A percentile compares a stretch with the other conserved stretches of the same genome.
These are phyloP conservation scores for Populus pruinosa DNA, from an alignment of 345 rosid species.

Conservation along the genomic window DNA sequence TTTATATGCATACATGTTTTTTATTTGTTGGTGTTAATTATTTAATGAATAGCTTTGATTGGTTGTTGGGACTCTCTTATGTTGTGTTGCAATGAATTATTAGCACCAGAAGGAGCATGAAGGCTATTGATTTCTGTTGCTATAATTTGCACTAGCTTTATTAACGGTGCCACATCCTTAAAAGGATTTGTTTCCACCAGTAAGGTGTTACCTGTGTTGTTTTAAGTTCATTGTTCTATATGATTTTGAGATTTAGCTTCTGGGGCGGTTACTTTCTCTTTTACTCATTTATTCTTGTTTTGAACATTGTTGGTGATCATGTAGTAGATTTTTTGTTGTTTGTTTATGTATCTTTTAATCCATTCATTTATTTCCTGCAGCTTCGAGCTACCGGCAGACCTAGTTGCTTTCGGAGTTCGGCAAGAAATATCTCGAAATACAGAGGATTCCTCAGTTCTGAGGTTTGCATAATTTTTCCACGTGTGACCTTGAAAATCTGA, in stretches of 20 bases:
- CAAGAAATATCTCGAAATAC: conserved; percentile 35
- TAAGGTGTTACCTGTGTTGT: background rate
- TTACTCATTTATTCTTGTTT: background rate
- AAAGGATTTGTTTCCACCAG: background rate
- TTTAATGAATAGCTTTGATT: background rate
- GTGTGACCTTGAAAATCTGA: background rate
- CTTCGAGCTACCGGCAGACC: conserved; percentile 35
- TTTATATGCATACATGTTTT: background rate
- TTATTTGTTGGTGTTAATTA: background rate
- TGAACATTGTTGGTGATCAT: background rate
- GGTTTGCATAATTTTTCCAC: conserved; percentile 40
- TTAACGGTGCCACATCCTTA: background rate
- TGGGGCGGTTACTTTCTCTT: background rate
- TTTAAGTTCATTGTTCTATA: background rate
- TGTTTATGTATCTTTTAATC: background rate
- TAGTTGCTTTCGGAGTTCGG: conserved; percentile 33
- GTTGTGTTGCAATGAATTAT: background rate
- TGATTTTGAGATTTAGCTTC: conserved; percentile 3
- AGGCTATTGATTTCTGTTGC: background rate
- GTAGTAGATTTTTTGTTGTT: background rate
- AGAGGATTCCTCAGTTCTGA: conserved; percentile 44
- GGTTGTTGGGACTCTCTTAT: background rate
- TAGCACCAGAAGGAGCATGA: background rate
- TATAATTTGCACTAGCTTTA: background rate
- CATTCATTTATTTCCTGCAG: conserved; percentile 24